Base-by-base conservation (phyloP, 148 eudicot genomes). In the Gaultheria prostrata region DNA sequence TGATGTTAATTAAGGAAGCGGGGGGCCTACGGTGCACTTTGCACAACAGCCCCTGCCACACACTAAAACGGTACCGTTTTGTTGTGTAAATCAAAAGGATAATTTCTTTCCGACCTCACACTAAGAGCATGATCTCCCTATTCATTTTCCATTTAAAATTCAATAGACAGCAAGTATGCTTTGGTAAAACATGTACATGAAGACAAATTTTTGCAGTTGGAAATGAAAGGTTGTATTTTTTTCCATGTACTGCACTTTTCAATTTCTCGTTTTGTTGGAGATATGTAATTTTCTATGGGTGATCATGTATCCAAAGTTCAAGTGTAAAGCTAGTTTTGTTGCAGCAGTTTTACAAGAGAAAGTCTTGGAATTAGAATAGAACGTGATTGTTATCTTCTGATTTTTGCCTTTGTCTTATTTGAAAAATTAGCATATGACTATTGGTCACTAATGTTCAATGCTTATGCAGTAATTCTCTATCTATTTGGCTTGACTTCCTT, bases 401-500 rank as follows among this genome's bases (percentile, higher is more conserved):
- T 21, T 75, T 20, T 6, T 39, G 4, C 10, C 46, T 72, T 72
- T 3, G 10, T 43, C 43, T 43, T 21, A 26, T 43, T 39, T 73
- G 13, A 73, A 49, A 73, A 46, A 48, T 46, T 46, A 24, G 26
- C 7, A 8, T 48, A 76, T 24, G 59, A 49, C 35, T 11, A 49
- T 15, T 26, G 18, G 54, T 1, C 15, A 13, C 1, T 26, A 17
- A 51, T 75, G 30, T 10, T 28, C 14, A 26, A 28, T 32, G 76
- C 48, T 71, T 67, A 35, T 71, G 76, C 21, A 71, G 33, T 71
- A 33, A 33, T 71, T 71, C 12, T 24, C 11, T 61, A 76, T 76
- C 32, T 21, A 26, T 77, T 77, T 77, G 79, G 69, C 28, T 71
- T 70, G 65, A 30, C n/a, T n/a, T n/a, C n/a, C n/a, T n/a, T n/a